Conservation (phyloP, 495 filamentous ascomycete species). For the Daldinia vernicosa region DNA sequence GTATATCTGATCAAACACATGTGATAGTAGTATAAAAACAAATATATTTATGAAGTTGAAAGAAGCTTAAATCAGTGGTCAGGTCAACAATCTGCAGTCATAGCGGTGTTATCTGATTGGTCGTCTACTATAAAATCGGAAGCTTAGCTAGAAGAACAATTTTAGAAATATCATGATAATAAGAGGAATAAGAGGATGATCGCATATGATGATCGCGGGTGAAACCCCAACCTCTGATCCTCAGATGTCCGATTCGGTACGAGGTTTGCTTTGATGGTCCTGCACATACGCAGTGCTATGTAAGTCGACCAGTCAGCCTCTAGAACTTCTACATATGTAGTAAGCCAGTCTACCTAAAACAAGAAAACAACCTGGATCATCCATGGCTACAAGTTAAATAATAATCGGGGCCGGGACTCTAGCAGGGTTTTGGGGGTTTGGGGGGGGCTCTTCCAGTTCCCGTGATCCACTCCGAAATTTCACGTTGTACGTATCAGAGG, state of each 20-base stretch:
- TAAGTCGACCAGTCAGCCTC: neutral
- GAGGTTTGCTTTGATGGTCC: neutral
- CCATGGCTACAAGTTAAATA: conserved; percentile 30
- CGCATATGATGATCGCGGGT: neutral
- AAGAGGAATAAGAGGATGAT: neutral
- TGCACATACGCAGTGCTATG: too few species aligned
- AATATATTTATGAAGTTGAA: neutral
- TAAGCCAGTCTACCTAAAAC: neutral
- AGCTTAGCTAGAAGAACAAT: neutral
- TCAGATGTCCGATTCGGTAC: neutral
- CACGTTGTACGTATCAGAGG: neutral
- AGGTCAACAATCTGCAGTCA: neutral
- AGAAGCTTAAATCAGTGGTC: neutral
- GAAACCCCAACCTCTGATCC: neutral
- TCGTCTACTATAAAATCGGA: neutral
- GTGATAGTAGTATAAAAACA: neutral
- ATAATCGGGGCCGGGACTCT: conserved; percentile 24
- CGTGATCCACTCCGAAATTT: conserved; percentile 13
- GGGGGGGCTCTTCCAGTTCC: neutral
- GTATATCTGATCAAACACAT: neutral
- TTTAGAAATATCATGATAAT: neutral
- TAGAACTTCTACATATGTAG: neutral
- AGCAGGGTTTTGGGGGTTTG: conserved; percentile 12
- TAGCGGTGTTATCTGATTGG: neutral
- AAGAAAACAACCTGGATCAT: neutral